Percentiles rank a stretch among this genome's conserved stretches.
phyloP scores from a whole-genome alignment of 2,329 filamentous ascomycete genomes.

The Colletotrichum sp. region DNA sequence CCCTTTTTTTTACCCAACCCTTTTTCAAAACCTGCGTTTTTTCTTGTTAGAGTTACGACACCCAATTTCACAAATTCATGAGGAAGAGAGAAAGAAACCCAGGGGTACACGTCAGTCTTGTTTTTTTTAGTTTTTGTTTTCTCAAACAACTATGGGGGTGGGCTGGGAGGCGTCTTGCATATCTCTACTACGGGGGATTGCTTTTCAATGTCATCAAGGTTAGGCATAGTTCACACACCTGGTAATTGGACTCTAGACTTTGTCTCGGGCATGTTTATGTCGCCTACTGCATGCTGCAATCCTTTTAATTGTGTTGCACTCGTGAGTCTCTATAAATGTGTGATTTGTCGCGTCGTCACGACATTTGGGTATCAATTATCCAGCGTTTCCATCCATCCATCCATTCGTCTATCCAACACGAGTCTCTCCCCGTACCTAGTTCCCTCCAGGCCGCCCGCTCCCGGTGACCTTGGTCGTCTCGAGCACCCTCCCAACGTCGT shows the following conservation, averaged over 20 bases:
- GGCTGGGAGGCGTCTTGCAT: slow-evolving; percentile 4
- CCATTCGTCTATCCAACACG: background rate
- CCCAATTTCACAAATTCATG: background rate
- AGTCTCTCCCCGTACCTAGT: background rate
- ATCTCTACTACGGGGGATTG: background rate
- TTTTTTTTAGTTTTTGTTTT: background rate
- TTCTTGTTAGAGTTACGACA: slow-evolving; percentile 5
- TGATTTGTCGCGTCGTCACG: background rate
- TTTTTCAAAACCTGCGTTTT: background rate
- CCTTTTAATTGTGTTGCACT: background rate
- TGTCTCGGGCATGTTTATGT: background rate
- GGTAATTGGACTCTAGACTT: background rate
- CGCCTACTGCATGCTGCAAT: background rate
- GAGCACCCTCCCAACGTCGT: slow-evolving; percentile 57
- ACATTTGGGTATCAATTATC: background rate
- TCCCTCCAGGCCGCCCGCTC: background rate
- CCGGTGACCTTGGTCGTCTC: slow-evolving; percentile 40
- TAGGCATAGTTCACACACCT: background rate
- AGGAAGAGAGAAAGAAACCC: background rate
- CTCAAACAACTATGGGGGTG: background rate
- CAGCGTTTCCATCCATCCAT: background rate
- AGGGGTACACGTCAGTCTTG: background rate
- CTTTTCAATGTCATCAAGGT: background rate
- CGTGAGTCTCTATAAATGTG: background rate
- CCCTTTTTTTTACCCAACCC: background rate